Percentiles rank a stretch among this genome's conserved stretches.
Evolutionary conservation across 352 stramenopile genomes (phyloP).

Genomic region (Plasmopara viticola): DNA sequence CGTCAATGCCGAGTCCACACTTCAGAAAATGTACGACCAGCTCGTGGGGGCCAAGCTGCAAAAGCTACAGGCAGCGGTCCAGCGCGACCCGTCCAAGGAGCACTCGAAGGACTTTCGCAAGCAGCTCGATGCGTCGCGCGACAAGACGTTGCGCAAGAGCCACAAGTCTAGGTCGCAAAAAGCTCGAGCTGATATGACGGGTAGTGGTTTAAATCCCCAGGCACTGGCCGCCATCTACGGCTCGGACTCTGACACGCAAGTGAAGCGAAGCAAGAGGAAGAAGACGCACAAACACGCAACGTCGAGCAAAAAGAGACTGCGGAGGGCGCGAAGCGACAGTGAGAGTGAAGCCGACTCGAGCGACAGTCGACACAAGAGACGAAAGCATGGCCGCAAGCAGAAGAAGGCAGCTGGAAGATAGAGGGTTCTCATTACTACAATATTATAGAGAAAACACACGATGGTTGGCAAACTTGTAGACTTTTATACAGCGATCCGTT

Average conservation of each 20-base stretch:
- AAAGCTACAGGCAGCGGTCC: slow-evolving; percentile 59
- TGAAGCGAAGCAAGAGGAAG: slow-evolving; percentile 17
- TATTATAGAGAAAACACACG: too few relatives aligned
- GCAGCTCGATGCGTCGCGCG: slow-evolving; percentile 57
- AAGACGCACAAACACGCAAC: slow-evolving; percentile 35
- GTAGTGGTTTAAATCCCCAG: slow-evolving; percentile 63
- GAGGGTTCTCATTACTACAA: neutral
- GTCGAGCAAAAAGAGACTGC: slow-evolving; percentile 16
- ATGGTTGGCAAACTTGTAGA: too few relatives aligned
- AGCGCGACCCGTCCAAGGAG: slow-evolving; percentile 30
- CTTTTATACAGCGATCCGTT: too few relatives aligned
- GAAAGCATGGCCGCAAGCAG: slow-evolving; percentile 27
- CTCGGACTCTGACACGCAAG: slow-evolving; percentile 23
- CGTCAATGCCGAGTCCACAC: slow-evolving; percentile 46
- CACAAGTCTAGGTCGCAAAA: slow-evolving; percentile 33
- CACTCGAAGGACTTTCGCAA: slow-evolving; percentile 50
- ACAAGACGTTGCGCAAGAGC: slow-evolving; percentile 53
- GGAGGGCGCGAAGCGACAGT: slow-evolving; percentile 10
- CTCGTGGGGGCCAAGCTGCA: slow-evolving; percentile 61
- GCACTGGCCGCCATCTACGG: slow-evolving; percentile 58
- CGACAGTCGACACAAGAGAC: slow-evolving; percentile 18
- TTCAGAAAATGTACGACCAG: slow-evolving; percentile 77
- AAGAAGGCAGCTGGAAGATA: neutral
- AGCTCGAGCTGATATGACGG: slow-evolving; percentile 14
- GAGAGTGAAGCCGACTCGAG: slow-evolving; percentile 13